Evolutionary conservation across 2,329 filamentous ascomycete genomes (phyloP), one percentile per base, ranked within the genome.

Genomic region (Calonectria hawksworthii): DNA sequence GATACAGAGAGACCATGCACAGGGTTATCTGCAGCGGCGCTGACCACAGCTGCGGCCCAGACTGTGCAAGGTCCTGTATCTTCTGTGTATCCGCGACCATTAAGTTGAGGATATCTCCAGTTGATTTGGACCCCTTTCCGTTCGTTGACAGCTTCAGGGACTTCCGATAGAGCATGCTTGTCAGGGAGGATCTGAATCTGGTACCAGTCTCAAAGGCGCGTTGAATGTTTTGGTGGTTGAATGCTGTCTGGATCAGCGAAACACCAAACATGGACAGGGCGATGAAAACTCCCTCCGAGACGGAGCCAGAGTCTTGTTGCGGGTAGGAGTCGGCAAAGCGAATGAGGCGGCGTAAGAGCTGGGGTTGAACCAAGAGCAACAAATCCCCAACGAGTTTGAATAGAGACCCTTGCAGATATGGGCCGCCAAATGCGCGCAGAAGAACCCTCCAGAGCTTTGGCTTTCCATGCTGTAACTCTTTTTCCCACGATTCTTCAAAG

Each of bases 261-360:
- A 69, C 51, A 16, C 16, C 36, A 47, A 69, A 69, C 67, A 69
- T 69, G 51, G 50, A 34, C 36, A 69, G 28, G 51, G 67, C 67
- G 28, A 69, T 61, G 26, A 56, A n/a, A 47, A n/a, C 51, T 9
- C 67, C 67, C 10, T 56, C 51, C 21, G 18, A n/a, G 21, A 69
- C 50, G 2, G 67, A 30, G 21, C 4, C 30, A 21, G 51, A 44
- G 23, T 41, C 47, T 30, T 34, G 32, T 4, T 47, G 34, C 9
- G 50, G 30, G 26, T 69, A 59, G 6, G 67, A 44, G 28, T 69
- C 51, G 14, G 51, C 51, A 59, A 69, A 69, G 8, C 23, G 30
- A 38, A 69, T 69, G 21, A 69, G 51, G 21, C 50, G 50, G 16
- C 51, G 50, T 16, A 69, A 21, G 13, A 69, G 67, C 21, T 61